These are phyloP conservation scores for Fusarium sambucinum DNA, from an alignment of 2,329 filamentous ascomycete genomes.

Conservation along the genomic window DNA sequence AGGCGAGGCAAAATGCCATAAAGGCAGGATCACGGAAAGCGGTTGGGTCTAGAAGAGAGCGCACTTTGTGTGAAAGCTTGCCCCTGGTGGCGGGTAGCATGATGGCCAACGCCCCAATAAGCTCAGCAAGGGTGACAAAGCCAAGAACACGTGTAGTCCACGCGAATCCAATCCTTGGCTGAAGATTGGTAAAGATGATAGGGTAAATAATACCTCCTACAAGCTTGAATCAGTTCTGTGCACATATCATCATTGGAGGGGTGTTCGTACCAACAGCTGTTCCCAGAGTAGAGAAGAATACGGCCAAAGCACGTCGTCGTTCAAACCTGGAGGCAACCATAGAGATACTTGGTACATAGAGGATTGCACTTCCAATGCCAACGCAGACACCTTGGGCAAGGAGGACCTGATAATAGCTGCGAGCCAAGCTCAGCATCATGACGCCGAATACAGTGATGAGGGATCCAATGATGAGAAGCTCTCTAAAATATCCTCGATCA, in stretches of 20 bases:
- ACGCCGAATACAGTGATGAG: neutral
- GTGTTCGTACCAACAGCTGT: neutral
- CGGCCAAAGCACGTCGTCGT: neutral
- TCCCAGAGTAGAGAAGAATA: neutral
- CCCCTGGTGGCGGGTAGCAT: constrained; percentile 6
- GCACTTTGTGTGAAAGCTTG: constrained; percentile 1
- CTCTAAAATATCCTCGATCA: neutral
- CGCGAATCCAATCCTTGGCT: neutral
- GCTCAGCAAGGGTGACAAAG: neutral
- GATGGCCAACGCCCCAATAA: constrained; percentile 8
- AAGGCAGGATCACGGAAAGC: constrained; percentile 13
- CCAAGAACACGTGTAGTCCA: neutral
- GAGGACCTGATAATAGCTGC: neutral
- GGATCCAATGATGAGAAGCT: neutral
- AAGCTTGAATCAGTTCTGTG: neutral
- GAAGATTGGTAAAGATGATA: neutral
- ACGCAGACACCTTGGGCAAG: neutral
- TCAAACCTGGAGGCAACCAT: neutral
- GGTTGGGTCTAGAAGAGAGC: constrained; percentile 9
- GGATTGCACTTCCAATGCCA: neutral
- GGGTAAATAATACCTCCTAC: neutral
- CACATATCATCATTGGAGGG: neutral
- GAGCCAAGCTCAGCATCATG: neutral
- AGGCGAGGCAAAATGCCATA: constrained; percentile 11
- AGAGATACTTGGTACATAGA: neutral